Conservation (phyloP, 768 basidiomycete species). For the Dendrothele bispora region DNA sequence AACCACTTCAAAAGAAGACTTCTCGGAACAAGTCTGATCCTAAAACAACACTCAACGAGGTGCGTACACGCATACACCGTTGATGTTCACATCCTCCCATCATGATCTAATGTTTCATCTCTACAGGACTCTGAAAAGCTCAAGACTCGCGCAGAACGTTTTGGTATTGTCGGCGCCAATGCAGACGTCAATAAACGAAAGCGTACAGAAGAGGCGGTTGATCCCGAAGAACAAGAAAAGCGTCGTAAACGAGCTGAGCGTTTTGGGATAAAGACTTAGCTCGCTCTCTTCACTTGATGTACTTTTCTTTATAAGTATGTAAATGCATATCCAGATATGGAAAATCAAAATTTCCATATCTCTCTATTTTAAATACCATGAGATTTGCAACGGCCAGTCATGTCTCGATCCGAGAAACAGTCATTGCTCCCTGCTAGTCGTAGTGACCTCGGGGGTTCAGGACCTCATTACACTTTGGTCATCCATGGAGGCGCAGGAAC, state of each 20-base stretch:
- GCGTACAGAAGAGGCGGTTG: slow-evolving; percentile 41
- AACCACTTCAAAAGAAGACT: slow-evolving; percentile 18
- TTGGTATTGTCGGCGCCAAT: slow-evolving; percentile 46
- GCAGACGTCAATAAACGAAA: slow-evolving; percentile 21
- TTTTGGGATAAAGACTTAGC: slow-evolving; percentile 41
- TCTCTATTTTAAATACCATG: too few species aligned
- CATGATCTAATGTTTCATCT: background rate
- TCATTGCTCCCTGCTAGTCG: background rate
- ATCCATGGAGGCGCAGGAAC: slow-evolving; percentile 83
- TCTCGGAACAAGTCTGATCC: slow-evolving; percentile 19
- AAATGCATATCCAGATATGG: too few species aligned
- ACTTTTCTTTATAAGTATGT: background rate
- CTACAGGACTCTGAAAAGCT: slow-evolving; percentile 50
- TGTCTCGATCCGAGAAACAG: too few species aligned
- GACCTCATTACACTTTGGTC: slow-evolving; percentile 42
- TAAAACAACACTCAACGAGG: slow-evolving; percentile 17
- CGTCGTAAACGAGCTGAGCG: slow-evolving; percentile 65
- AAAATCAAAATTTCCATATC: too few species aligned
- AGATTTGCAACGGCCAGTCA: too few species aligned
- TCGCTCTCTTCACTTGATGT: background rate
- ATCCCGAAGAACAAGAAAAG: slow-evolving; percentile 57
- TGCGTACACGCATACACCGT: too few species aligned
- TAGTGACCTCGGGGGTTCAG: background rate
- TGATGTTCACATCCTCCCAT: background rate
- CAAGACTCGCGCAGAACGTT: slow-evolving; percentile 54